Base-by-base conservation (phyloP, 495 filamentous ascomycete species). In the Aspergillus bridgeri region DNA sequence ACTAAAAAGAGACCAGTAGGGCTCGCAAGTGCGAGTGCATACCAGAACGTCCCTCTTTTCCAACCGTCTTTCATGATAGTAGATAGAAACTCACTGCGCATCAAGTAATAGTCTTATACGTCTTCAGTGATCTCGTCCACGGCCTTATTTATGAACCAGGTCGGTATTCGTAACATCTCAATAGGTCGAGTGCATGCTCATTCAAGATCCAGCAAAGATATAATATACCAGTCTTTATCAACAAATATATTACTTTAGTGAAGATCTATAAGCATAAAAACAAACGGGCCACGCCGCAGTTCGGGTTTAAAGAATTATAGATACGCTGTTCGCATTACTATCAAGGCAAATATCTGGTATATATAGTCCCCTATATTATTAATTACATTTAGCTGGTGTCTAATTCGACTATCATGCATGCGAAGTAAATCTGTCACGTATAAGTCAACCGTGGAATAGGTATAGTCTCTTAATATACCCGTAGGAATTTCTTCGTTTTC, bases 401-500 rank as follows among this genome's bases (percentile, higher is more conserved):
- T 64, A 51, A 74, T 53, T 46, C 61, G 62, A 59, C 58, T 71
- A 15, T 74, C 67, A 59, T 75, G 63, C 18, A 66, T 38, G 19
- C 24, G 50, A 51, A 75, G 62, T 13, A 75, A 56, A 63, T 73
- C 69, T 19, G 51, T 50, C 19, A 69, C 51, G 61, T 70, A 75
- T 5, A 70, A 66, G 48, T 75, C 66, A 48, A 61, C 64, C 18
- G 52, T 67, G 7, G 59, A 61, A 59, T 76, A 67, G 22, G 68
- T 76, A 43, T 59, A 24, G 24, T 69, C 59, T 24, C 67, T 65
- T n/a, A 51, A 51, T 27, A 77, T 74, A 48, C 65, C 63, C 25
- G 60, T 65, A n/a, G 63, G 70, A 20, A 74, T 73, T 9, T 63
- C 23, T 42, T 74, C 66, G 59, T 77, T 77, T 55, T 75, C 73